These are phyloP conservation scores for Cryptococcus amylolentus DNA, from an alignment of 1,284 basidiomycete genomes.

Conservation along the genomic window DNA sequence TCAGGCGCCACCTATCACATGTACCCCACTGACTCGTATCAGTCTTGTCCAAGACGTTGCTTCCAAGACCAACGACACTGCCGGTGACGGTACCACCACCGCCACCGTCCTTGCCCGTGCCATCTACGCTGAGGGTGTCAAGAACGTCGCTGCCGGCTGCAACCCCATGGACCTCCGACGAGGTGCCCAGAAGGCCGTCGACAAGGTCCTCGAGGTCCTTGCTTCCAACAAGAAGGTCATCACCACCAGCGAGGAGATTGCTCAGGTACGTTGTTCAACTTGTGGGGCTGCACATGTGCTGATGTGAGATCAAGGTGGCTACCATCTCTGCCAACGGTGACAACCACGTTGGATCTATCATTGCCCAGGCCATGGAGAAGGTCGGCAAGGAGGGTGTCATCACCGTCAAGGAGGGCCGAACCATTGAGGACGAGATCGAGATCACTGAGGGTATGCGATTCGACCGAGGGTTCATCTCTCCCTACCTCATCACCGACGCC, in stretches of 20 bases:
- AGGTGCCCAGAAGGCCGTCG: slow-evolving; percentile 92
- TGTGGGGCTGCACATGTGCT: neutral
- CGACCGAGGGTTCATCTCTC: slow-evolving; percentile 97
- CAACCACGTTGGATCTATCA: slow-evolving; percentile 86
- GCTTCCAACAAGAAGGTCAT: slow-evolving; percentile 86
- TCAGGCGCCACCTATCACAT: slow-evolving; percentile 4
- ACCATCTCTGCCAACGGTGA: slow-evolving; percentile 99
- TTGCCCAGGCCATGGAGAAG: slow-evolving; percentile 99
- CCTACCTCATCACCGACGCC: slow-evolving; percentile 98
- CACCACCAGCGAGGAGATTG: slow-evolving; percentile 96
- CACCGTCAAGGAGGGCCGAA: slow-evolving; percentile 97
- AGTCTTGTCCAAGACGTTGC: slow-evolving; percentile 94
- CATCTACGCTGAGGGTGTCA: slow-evolving; percentile 97
- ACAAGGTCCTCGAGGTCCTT: slow-evolving; percentile 90
- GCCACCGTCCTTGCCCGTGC: slow-evolving; percentile 95
- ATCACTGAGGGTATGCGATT: slow-evolving; percentile 99
- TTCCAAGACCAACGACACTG: slow-evolving; percentile 93
- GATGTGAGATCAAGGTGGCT: slow-evolving; percentile 59
- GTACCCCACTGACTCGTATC: slow-evolving; percentile 1
- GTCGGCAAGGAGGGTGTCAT: slow-evolving; percentile 99
- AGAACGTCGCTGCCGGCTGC: slow-evolving; percentile 97
- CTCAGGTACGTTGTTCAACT: slow-evolving; percentile 57
- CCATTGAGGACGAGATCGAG: slow-evolving; percentile 97
- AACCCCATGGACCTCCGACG: slow-evolving; percentile 99
- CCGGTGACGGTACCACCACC: slow-evolving; percentile 97